Percentiles rank a stretch among this genome's conserved stretches.
Conservation (phyloP, 1,284 basidiomycete genomes). For the Rhodotorula sp. region DNA sequence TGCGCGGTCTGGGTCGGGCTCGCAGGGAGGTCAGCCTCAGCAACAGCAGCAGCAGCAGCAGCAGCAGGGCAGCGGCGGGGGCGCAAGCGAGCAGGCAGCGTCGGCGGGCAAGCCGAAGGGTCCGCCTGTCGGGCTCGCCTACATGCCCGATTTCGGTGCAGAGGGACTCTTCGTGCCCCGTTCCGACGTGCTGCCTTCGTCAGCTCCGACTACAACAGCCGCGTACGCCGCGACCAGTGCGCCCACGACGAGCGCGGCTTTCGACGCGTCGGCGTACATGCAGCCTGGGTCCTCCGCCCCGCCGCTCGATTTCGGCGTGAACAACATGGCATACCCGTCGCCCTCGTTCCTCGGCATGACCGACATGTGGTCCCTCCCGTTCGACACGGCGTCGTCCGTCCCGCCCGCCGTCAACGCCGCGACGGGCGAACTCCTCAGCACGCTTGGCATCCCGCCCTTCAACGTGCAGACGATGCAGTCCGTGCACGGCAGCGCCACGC, state of each 20-base stretch:
- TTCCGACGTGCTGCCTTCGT: no score
- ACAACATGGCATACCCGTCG: background rate
- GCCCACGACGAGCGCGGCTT: background rate
- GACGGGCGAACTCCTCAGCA: background rate
- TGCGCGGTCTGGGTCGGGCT: background rate
- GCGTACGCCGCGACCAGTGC: no score
- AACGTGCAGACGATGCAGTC: background rate
- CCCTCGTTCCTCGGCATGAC: background rate
- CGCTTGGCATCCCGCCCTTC: background rate
- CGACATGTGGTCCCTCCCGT: constrained; percentile 10
- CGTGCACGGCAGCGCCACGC: background rate
- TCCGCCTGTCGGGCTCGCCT: background rate
- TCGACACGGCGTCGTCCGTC: constrained; percentile 4
- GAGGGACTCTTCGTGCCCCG: background rate
- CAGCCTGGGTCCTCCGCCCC: no score
- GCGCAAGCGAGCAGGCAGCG: no score
- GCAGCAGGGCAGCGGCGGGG: background rate
- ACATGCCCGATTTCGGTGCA: background rate
- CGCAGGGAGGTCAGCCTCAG: no score
- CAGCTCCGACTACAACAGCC: no score
- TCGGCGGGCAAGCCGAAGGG: no score
- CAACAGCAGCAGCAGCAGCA: background rate
- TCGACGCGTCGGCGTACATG: background rate
- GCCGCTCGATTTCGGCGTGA: background rate
- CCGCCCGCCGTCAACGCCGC: constrained; percentile 10